Evolutionary conservation across 331 rosid genomes (phyloP).

Genomic region (Quercus tomentella): DNA sequence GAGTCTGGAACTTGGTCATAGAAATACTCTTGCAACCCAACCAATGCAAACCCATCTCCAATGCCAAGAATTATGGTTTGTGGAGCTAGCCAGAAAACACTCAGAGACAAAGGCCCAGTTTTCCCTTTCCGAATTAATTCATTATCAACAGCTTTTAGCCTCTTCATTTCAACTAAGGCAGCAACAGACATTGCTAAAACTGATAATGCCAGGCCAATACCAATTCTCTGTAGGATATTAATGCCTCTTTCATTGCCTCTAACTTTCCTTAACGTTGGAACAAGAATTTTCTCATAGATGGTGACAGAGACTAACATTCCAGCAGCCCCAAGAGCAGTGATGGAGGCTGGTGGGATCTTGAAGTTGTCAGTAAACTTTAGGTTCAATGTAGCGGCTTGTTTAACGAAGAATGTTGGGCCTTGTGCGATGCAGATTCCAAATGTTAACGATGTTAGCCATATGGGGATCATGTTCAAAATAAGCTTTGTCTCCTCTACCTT

Average conservation of each 20-base stretch:
- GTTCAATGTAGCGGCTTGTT: conserved; percentile 58
- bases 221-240: conserved; percentile 47
- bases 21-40: conserved; percentile 74
- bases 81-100: conserved; percentile 54
- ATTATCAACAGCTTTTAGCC: conserved; percentile 19
- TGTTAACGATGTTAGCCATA: conserved; percentile 54
- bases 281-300: conserved; percentile 43
- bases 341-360: conserved; percentile 59
- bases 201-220: conserved; percentile 40
- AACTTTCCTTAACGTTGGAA: conserved; percentile 36
- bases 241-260: conserved; percentile 60
- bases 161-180: conserved; percentile 44
- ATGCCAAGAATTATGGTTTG: conserved; percentile 42
- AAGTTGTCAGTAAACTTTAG: conserved; percentile 23
- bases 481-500: conserved; percentile 69
- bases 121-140: neutral
- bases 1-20: conserved; percentile 83
- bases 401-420: conserved; percentile 44
- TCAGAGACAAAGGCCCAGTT: conserved; percentile 15
- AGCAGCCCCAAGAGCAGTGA: conserved; percentile 24
- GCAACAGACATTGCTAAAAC: conserved; percentile 27
- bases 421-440: conserved; percentile 39
- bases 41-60: conserved; percentile 49
- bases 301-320: conserved; percentile 33
- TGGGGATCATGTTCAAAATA: conserved; percentile 47